phyloP scores from a whole-genome alignment of 768 basidiomycete genomes.

The Galerina marginata region DNA sequence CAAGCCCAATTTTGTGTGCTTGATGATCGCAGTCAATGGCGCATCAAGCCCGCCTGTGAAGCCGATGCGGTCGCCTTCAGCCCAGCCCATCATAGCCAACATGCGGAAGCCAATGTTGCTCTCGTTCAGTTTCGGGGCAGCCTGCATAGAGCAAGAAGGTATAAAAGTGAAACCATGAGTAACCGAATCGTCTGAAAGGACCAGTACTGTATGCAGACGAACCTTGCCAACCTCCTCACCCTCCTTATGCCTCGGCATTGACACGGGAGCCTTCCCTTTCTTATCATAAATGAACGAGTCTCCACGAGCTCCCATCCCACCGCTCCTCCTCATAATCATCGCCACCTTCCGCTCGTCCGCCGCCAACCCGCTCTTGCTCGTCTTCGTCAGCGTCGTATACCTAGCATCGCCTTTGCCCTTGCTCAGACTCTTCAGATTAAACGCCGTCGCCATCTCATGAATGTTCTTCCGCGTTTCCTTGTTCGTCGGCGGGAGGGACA shows the following conservation, averaged over 20 bases:
- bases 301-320: conserved; percentile 38
- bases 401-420: conserved; percentile 70
- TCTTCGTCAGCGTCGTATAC: conserved; percentile 82
- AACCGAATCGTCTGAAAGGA: neutral
- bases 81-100: conserved; percentile 91
- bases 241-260: conserved; percentile 64
- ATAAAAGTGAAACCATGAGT: neutral
- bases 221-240: conserved; percentile 90
- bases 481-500: conserved; percentile 81
- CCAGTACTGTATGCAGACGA: conserved; percentile 22
- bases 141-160: conserved; percentile 38
- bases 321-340: conserved; percentile 43
- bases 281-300: conserved; percentile 40
- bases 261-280: conserved; percentile 29
- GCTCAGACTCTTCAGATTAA: conserved; percentile 79
- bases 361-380: conserved; percentile 55
- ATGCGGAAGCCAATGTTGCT: conserved; percentile 88
- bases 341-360: conserved; percentile 68
- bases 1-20: conserved; percentile 83
- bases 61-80: conserved; percentile 82
- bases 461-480: conserved; percentile 73
- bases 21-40: conserved; percentile 85
- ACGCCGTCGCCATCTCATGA: conserved; percentile 82
- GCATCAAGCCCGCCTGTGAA: conserved; percentile 66
- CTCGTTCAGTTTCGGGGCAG: conserved; percentile 81